Percentiles rank a stretch among this genome's conserved stretches.
These are phyloP conservation scores for Phytophthora multivora DNA, from an alignment of 352 stramenopile genomes.

Conservation along the genomic window DNA sequence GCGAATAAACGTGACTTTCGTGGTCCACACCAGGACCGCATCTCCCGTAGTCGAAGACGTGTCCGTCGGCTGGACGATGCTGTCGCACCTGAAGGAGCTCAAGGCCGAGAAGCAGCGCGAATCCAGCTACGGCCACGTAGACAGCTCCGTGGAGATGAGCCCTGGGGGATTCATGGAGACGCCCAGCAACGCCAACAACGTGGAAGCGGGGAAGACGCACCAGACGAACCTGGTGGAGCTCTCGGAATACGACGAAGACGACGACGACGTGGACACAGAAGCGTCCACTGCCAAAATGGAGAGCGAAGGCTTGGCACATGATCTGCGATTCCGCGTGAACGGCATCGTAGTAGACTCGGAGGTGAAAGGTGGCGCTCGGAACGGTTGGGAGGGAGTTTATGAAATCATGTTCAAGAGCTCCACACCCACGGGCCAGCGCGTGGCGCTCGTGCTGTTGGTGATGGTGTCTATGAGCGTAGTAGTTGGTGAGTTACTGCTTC, in stretches of 20 bases:
- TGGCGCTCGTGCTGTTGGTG: conserved; percentile 62
- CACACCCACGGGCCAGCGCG: conserved; percentile 58
- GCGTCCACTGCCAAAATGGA: conserved; percentile 25
- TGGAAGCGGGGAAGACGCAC: conserved; percentile 35
- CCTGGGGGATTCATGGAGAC: conserved; percentile 36
- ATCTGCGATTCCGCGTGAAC: conserved; percentile 73
- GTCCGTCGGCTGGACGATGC: conserved; percentile 17
- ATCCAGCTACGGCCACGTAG: conserved; percentile 47
- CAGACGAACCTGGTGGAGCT: conserved; percentile 23
- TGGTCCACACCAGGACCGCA: conserved; percentile 19
- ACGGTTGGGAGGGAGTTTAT: conserved; percentile 62
- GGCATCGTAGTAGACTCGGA: conserved; percentile 77
- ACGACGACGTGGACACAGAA: conserved; percentile 31
- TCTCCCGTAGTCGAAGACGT: conserved; percentile 12
- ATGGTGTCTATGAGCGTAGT: conserved; percentile 79
- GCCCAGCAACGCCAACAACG: conserved; percentile 32
- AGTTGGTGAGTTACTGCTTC: conserved; percentile 45
- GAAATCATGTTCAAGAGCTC: conserved; percentile 74
- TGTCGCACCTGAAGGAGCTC: conserved; percentile 54
- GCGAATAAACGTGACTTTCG: background rate
- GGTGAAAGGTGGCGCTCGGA: conserved; percentile 59
- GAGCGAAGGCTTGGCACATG: conserved; percentile 28
- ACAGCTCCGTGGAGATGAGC: conserved; percentile 56
- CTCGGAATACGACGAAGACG: conserved; percentile 18
- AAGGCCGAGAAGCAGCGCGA: conserved; percentile 49